phyloP scores from a whole-genome alignment of 208 protist genomes.

The Vickermania ingenoplastis region DNA sequence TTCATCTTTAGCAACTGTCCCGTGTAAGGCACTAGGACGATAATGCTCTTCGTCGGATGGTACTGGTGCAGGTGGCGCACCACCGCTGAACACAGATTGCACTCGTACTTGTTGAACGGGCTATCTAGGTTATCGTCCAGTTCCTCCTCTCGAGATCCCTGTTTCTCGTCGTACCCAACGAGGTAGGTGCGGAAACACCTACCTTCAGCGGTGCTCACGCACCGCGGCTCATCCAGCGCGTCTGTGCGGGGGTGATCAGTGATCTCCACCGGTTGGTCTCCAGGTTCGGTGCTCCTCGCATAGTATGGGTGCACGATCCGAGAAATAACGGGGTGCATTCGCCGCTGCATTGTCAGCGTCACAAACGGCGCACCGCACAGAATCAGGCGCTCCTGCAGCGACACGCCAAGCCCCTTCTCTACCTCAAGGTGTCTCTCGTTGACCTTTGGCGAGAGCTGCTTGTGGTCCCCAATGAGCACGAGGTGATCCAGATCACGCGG shows the following conservation, averaged over 20 bases:
- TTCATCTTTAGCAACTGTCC: slow-evolving; percentile 30
- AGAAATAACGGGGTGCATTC: slow-evolving; percentile 24
- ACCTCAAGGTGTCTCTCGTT: slow-evolving; percentile 15
- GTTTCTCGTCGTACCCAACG: neutral
- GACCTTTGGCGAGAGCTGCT: slow-evolving; percentile 26
- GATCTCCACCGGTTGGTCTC: slow-evolving; percentile 11
- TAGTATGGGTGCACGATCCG: slow-evolving; percentile 23
- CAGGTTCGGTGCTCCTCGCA: neutral
- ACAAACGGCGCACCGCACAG: slow-evolving; percentile 15
- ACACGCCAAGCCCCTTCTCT: slow-evolving; percentile 16
- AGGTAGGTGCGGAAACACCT: neutral
- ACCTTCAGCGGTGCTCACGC: neutral
- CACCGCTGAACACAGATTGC: slow-evolving; percentile 7
- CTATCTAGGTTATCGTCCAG: neutral
- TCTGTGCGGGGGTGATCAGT: slow-evolving; percentile 12
- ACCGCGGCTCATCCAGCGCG: neutral
- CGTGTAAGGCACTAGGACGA: slow-evolving; percentile 60
- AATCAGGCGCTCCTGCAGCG: slow-evolving; percentile 26
- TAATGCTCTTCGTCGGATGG: slow-evolving; percentile 17
- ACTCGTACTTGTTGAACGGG: slow-evolving; percentile 8
- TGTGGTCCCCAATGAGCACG: slow-evolving; percentile 34
- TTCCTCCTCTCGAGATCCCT: neutral
- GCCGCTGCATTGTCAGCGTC: slow-evolving; percentile 26
- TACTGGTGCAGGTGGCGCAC: slow-evolving; percentile 12
- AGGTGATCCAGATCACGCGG: slow-evolving; percentile 18